Base-by-base conservation (phyloP, 163 green algal genomes). In the Dunaliella salina region DNA sequence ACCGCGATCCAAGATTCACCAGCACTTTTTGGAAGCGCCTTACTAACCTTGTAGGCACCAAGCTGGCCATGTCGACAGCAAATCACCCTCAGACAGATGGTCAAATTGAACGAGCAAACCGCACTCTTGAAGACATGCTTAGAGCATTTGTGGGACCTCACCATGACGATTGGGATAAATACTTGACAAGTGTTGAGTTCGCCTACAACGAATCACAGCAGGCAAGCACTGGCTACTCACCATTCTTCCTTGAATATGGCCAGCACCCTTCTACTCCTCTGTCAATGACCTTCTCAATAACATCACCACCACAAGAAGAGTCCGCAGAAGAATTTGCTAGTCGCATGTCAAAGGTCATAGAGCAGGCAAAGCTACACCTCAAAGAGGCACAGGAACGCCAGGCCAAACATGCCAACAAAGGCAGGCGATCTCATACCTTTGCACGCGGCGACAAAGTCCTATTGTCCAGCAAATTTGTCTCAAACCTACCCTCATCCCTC, bases 191-290 rank as follows among this genome's bases (percentile, higher is more conserved):
- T 15, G 69, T 87, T 46, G 89, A 94, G 84, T 92, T 92, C 81
- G 89, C 88, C 46, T 86, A 85, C 57, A 94, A 92, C 82, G 87
- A 90, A 40, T 84, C 84, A 3, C 20, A 45, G 0, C 80, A 90
- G 4, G 34, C 72, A 5, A 84, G 84, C 1, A 91, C 88, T 8
- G 35, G 79, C 1, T 33, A 80, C 0, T 88, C 86, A 11, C 91
- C 91, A 0, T 93, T 94, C 84, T 90, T 83, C 57, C 57, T 93
- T 26, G 89, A 90, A 46, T 90, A 90, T 85, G 91, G 91, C 45
- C 80, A 83, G 8, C 80, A 91, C 45, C 88, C n/a, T n/a, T n/a
- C n/a, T n/a, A n/a, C n/a, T n/a, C n/a, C n/a, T n/a, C n/a, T n/a
- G n/a, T n/a, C n/a, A n/a, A n/a, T n/a, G n/a, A n/a, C n/a, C n/a